Evolutionary conservation across 805 yeast species (phyloP).

Genomic region (Hanseniaspora thailandica): DNA sequence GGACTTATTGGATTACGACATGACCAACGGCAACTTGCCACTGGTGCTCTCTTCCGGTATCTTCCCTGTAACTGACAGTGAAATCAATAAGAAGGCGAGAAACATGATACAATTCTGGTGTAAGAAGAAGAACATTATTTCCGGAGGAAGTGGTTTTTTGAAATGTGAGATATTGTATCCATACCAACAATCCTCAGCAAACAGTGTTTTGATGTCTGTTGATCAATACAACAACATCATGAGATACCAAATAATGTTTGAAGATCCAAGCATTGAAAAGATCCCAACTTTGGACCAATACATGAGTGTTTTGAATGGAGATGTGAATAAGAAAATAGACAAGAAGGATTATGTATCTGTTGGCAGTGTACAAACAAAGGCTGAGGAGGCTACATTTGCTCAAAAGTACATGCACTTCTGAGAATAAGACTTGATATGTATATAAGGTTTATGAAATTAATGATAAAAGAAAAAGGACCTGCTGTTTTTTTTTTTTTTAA

Average conservation of each 20-base stretch:
- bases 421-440: too few species aligned
- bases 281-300: constrained; percentile 54
- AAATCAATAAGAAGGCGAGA: constrained; percentile 55
- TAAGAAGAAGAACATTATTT: constrained; percentile 15
- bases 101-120: constrained; percentile 45
- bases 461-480: too few species aligned
- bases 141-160: constrained; percentile 23
- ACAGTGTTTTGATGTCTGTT: constrained; percentile 16
- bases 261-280: constrained; percentile 52
- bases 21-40: constrained; percentile 18
- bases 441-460: too few species aligned
- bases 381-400: constrained; percentile 24
- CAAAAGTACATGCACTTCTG: constrained; percentile 29
- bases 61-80: constrained; percentile 61
- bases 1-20: constrained; percentile 61
- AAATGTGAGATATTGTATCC: constrained; percentile 27
- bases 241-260: constrained; percentile 54
- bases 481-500: too few species aligned
- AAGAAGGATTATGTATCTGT: constrained; percentile 31
- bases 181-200: constrained; percentile 25
- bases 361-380: constrained; percentile 16
- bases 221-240: constrained; percentile 27
- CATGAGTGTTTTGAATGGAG: constrained; percentile 54
- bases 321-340: constrained; percentile 42
- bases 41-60: constrained; percentile 28